A percentile compares a stretch with the other conserved stretches of the same genome.
These are phyloP conservation scores for Alternaria hordeiaustralica DNA, from an alignment of 2,329 filamentous ascomycete genomes.

Conservation along the genomic window DNA sequence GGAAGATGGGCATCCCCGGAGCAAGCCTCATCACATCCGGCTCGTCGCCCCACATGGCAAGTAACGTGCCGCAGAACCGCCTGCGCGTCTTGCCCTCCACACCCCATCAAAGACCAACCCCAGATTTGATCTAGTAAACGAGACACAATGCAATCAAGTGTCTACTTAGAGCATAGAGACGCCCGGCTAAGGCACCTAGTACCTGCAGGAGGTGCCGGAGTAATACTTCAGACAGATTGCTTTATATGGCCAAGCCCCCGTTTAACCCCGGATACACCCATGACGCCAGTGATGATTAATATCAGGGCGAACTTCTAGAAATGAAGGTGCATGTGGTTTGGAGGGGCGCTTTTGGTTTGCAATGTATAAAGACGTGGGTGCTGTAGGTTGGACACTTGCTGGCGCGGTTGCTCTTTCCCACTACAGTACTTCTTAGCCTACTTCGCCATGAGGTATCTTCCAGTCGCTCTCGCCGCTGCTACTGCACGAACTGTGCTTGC, in stretches of 20 bases:
- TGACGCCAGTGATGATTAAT: slow-evolving; percentile 11
- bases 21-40: slow-evolving; percentile 1
- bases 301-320: slow-evolving; percentile 12
- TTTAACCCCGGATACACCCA: slow-evolving; percentile 19
- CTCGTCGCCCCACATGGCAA: slow-evolving; percentile 11
- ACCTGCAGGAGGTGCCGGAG: slow-evolving; percentile 8
- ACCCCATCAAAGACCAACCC: neutral
- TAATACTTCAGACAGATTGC: slow-evolving; percentile 24
- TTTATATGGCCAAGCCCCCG: slow-evolving; percentile 27
- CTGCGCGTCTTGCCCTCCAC: neutral
- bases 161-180: neutral
- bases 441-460: slow-evolving; percentile 30
- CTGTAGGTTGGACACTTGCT: slow-evolving; percentile 1
- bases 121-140: neutral
- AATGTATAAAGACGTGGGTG: slow-evolving; percentile 16
- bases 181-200: slow-evolving; percentile 8
- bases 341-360: neutral
- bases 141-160: slow-evolving; percentile 3
- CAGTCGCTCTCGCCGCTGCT: slow-evolving; percentile 25
- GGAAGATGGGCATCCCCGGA: neutral
- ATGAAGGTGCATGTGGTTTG: slow-evolving; percentile 12
- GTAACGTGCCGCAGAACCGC: slow-evolving; percentile 6
- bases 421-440: neutral
- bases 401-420: slow-evolving; percentile 5
- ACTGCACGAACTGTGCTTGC: slow-evolving; percentile 17